Evolutionary conservation across 805 yeast species (phyloP), one percentile per base, ranked within the genome.

Genomic region (Peterozyma toletana): DNA sequence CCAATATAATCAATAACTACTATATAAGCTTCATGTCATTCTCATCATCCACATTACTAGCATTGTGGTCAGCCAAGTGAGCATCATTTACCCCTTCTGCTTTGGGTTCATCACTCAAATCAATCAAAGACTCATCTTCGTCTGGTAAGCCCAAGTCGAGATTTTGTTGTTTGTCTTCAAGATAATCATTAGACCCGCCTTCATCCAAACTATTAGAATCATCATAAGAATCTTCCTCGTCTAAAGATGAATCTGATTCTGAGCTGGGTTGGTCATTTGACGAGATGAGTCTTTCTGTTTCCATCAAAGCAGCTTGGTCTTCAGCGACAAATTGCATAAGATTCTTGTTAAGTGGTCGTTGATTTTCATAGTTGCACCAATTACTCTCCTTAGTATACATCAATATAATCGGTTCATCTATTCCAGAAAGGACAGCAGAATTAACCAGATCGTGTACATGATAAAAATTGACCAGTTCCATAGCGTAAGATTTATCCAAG

Each of bases 341-440:
- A 31, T 5, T 5, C 5, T 31, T 14, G 9, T 11, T 13, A 13
- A 31, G 15, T 31, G 15, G 14, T 13, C 34, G 13, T 13, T 31
- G 34, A 5, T 14, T 31, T 9, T 31, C 34, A 31, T 11, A 31
- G 15, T 31, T 31, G 27, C 27, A 21, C 34, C 34, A 31, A 31
- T 5, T 14, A 31, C 15, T 31, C 34, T 59, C 46, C 37, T 47
- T 61, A 3, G 59, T 70, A 48, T 66, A 68, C 0, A 63, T 42
- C 36, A 70, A 46, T 2, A 62, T 57, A 47, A 68, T 51, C 0
- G 70, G 54, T 3, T 57, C 53, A 17, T 58, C 61, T 45, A 61
- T 58, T 11, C 52, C 52, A 7, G 27, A 21, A 21, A 21, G 27
- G 7, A 21, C 41, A 44, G 46, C 47, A 6, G 33, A 45, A 17